Conservation (phyloP, 2,329 filamentous ascomycete genomes). For the Scedosporium aurantiacum region DNA sequence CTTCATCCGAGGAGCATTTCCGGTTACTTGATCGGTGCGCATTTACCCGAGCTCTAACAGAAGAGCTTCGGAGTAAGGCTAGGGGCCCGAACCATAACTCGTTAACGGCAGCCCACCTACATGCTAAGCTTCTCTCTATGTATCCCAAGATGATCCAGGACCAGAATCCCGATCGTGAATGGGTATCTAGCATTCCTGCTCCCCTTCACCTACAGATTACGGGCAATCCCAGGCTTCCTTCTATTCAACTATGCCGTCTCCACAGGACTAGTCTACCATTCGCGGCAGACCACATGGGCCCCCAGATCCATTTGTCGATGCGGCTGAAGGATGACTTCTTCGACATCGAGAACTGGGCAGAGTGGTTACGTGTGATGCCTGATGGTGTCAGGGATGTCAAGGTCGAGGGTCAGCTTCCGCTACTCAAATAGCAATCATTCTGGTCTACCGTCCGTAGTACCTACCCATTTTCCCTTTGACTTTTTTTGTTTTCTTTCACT, state of each 20-base stretch:
- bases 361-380: slow-evolving; percentile 48
- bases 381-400: slow-evolving; percentile 44
- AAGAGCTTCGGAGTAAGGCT: slow-evolving; percentile 37
- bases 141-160: slow-evolving; percentile 43
- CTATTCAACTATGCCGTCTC: slow-evolving; percentile 43
- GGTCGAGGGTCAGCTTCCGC: slow-evolving; percentile 38
- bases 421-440: slow-evolving; percentile 3
- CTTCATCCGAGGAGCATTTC: slow-evolving; percentile 40
- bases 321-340: slow-evolving; percentile 39
- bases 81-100: slow-evolving; percentile 27
- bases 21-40: slow-evolving; percentile 34
- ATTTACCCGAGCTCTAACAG: slow-evolving; percentile 39
- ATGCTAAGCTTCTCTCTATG: slow-evolving; percentile 38
- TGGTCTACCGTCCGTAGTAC: background rate
- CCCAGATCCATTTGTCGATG: slow-evolving; percentile 39
- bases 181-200: slow-evolving; percentile 37
- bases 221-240: slow-evolving; percentile 40
- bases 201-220: slow-evolving; percentile 46
- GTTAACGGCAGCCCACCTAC: slow-evolving; percentile 41
- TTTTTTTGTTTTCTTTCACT: too few species aligned
- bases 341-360: slow-evolving; percentile 42
- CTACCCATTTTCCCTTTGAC: background rate
- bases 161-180: slow-evolving; percentile 33
- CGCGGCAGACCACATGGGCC: slow-evolving; percentile 30
- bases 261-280: slow-evolving; percentile 28